These are phyloP conservation scores for Austroboletus festivus DNA, from an alignment of 768 basidiomycete genomes.

Conservation along the genomic window DNA sequence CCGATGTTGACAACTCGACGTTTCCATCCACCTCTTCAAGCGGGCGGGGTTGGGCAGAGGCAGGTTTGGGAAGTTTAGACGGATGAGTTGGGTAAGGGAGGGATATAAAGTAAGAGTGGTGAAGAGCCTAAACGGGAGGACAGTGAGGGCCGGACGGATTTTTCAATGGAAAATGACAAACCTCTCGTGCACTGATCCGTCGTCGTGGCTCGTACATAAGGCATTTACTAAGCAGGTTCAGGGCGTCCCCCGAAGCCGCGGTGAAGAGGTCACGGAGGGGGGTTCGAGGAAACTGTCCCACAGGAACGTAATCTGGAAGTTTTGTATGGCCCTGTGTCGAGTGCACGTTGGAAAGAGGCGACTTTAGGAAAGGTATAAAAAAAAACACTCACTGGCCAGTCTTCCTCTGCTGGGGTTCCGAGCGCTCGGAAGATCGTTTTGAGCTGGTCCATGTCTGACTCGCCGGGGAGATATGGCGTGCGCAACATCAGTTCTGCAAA, in stretches of 20 bases:
- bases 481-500: constrained; percentile 97
- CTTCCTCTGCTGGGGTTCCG: constrained; percentile 93
- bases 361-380: too few relatives aligned
- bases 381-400: constrained; percentile 95
- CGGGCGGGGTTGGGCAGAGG: constrained; percentile 47
- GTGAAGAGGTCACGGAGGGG: constrained; percentile 86
- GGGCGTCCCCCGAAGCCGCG: constrained; percentile 80
- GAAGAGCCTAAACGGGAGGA: constrained; percentile 59
- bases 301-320: constrained; percentile 84
- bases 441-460: constrained; percentile 94
- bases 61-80: constrained; percentile 79
- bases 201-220: constrained; percentile 82
- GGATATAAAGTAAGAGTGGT: constrained; percentile 84
- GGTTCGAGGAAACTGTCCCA: constrained; percentile 82
- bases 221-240: constrained; percentile 78
- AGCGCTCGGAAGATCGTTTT: constrained; percentile 92
- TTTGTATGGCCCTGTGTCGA: constrained; percentile 91
- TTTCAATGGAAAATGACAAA: not conserved
- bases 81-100: constrained; percentile 87
- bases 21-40: constrained; percentile 80
- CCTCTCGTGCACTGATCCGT: constrained; percentile 77
- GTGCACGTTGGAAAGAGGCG: too few relatives aligned
- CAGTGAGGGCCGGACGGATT: not conserved
- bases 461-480: constrained; percentile 92
- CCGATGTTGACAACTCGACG: constrained; percentile 48